These are phyloP conservation scores for Castanea crenata DNA, from an alignment of 306 rosid species.

Conservation along the genomic window DNA sequence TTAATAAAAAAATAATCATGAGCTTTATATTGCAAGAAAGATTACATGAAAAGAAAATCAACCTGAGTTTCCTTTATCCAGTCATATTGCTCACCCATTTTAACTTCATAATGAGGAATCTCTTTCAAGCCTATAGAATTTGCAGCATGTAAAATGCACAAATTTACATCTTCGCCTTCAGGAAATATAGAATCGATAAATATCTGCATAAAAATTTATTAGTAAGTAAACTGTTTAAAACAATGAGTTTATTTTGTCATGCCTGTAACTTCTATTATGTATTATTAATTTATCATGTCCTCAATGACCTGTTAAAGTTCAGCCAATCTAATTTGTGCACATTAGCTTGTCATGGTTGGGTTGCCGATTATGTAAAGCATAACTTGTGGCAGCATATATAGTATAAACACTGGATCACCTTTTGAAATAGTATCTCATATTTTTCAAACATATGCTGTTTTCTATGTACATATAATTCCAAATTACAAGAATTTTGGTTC, in stretches of 20 bases:
- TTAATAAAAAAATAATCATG: not conserved
- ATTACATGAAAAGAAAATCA: conserved; percentile 12
- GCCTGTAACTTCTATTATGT: not conserved
- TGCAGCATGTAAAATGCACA: conserved; percentile 64
- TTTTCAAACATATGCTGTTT: no score
- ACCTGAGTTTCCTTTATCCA: conserved; percentile 84
- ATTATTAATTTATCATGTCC: not conserved
- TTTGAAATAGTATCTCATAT: no score
- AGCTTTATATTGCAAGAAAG: not conserved
- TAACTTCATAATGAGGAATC: conserved; percentile 60
- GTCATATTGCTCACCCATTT: conserved; percentile 55
- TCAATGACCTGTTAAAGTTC: not conserved
- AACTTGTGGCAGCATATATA: not conserved
- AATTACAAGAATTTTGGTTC: no score
- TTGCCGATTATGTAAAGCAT: not conserved
- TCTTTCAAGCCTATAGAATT: conserved; percentile 84
- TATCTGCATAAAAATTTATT: conserved; percentile 42
- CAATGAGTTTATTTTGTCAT: not conserved
- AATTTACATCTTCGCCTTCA: conserved; percentile 53
- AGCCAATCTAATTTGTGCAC: not conserved
- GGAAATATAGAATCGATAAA: conserved; percentile 64
- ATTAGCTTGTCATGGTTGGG: not conserved
- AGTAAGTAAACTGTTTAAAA: conserved; percentile 3
- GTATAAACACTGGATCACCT: not conserved
- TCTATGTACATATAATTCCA: no score